These are phyloP conservation scores for Raffaelea arxii DNA, from an alignment of 2,329 filamentous ascomycete genomes.

Conservation along the genomic window DNA sequence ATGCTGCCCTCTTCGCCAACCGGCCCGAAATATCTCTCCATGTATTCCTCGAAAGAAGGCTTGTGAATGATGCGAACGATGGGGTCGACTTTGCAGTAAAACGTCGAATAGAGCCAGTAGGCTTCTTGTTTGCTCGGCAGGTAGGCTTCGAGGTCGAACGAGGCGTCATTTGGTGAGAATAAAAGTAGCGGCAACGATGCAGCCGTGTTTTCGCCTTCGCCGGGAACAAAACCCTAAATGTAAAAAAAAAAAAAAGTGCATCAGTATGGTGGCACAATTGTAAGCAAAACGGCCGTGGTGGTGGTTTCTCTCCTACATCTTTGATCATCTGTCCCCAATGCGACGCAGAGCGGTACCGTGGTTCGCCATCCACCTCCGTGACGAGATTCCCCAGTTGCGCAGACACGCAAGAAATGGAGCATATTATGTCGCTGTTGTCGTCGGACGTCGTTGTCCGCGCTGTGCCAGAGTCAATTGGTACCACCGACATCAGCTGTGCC, in stretches of 20 bases:
- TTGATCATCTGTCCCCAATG: constrained; percentile 1
- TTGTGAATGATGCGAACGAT: neutral
- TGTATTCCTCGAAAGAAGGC: neutral
- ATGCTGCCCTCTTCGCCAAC: neutral
- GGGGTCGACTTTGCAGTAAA: neutral
- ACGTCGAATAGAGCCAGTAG: neutral
- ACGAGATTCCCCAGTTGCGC: neutral
- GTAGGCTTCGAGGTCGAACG: neutral
- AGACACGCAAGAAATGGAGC: neutral
- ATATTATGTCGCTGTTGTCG: neutral
- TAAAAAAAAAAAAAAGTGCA: neutral
- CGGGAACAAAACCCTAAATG: neutral
- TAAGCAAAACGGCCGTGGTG: neutral
- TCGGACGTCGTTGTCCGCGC: neutral
- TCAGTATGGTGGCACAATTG: neutral
- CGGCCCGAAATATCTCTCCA: neutral
- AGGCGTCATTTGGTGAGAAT: neutral
- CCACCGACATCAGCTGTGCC: neutral
- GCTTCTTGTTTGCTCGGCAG: neutral
- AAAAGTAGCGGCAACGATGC: neutral
- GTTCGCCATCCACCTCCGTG: neutral
- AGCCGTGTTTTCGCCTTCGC: neutral
- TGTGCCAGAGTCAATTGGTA: neutral
- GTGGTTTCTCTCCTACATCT: neutral
- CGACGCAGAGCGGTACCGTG: neutral